Evolutionary conservation across 192 early-diverging fungal genomes (phyloP).

Genomic region (Dissophora globulifera): DNA sequence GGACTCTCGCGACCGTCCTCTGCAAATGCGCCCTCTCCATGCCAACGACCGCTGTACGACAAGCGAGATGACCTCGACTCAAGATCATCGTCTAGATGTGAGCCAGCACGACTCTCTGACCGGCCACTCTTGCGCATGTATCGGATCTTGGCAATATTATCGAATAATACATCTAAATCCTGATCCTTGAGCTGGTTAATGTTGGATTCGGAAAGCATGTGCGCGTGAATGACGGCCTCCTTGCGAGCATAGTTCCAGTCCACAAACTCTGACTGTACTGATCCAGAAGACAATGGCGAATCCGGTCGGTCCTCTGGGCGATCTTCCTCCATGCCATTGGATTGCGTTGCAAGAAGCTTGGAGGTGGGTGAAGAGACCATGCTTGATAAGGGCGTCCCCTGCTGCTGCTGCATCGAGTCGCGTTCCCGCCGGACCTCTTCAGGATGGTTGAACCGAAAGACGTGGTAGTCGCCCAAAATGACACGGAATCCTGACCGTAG

Average conservation of each 20-base stretch:
- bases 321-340: slow-evolving; percentile 52
- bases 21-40: slow-evolving; percentile 27
- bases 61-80: slow-evolving; percentile 50
- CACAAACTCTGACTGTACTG: slow-evolving; percentile 61
- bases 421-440: slow-evolving; percentile 79
- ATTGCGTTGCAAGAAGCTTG: not conserved
- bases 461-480: slow-evolving; percentile 83
- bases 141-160: slow-evolving; percentile 67
- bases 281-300: slow-evolving; percentile 54
- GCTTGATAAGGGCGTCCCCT: slow-evolving; percentile 16
- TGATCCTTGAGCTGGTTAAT: slow-evolving; percentile 65
- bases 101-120: slow-evolving; percentile 60
- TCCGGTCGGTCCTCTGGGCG: slow-evolving; percentile 46
- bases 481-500: slow-evolving; percentile 81
- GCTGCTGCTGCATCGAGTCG: slow-evolving; percentile 47
- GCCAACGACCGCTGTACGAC: slow-evolving; percentile 40
- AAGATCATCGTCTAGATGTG: slow-evolving; percentile 54
- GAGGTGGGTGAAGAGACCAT: slow-evolving; percentile 27
- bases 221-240: slow-evolving; percentile 71
- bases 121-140: slow-evolving; percentile 57
- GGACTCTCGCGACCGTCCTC: slow-evolving; percentile 64
- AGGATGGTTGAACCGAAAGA: slow-evolving; percentile 88
- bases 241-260: slow-evolving; percentile 84
- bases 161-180: slow-evolving; percentile 64
- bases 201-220: slow-evolving; percentile 54